Conservation (phyloP, 169 alveolate species). For the Cryptosporidium xiaoi region DNA sequence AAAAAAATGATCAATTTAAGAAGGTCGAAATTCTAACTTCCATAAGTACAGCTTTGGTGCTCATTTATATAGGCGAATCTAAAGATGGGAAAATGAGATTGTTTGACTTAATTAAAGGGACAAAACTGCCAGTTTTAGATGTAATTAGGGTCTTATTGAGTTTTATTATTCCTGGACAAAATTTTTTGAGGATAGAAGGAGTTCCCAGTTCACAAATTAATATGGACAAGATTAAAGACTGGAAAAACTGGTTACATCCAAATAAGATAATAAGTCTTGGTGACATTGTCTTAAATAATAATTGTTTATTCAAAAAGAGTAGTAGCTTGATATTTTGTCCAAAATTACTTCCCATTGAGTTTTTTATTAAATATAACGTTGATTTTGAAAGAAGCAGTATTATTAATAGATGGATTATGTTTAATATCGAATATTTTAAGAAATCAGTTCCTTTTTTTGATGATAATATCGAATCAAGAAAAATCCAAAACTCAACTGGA, state of each 20-base stretch:
- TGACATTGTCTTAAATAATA: background rate
- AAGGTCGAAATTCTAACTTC: slow-evolving; percentile 5
- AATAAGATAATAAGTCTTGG: background rate
- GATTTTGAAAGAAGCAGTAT: background rate
- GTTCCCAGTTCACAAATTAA: background rate
- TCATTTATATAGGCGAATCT: slow-evolving; percentile 5
- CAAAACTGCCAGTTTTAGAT: slow-evolving; percentile 11
- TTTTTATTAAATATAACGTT: background rate
- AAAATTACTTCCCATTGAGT: background rate
- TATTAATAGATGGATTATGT: too few relatives aligned
- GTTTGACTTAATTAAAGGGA: background rate
- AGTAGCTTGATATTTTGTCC: background rate
- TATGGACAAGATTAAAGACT: slow-evolving; percentile 12
- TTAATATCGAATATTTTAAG: too few relatives aligned
- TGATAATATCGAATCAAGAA: background rate
- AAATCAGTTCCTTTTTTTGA: background rate
- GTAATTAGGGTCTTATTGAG: slow-evolving; percentile 31
- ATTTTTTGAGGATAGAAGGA: background rate
- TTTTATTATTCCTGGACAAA: slow-evolving; percentile 41
- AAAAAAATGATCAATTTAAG: background rate
- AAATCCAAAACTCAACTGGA: background rate
- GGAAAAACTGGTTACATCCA: slow-evolving; percentile 49
- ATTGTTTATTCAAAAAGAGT: background rate
- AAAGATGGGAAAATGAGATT: background rate
- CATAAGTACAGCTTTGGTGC: background rate